Conservation (phyloP, 495 filamentous ascomycete species). For the Articulospora tetracladia region DNA sequence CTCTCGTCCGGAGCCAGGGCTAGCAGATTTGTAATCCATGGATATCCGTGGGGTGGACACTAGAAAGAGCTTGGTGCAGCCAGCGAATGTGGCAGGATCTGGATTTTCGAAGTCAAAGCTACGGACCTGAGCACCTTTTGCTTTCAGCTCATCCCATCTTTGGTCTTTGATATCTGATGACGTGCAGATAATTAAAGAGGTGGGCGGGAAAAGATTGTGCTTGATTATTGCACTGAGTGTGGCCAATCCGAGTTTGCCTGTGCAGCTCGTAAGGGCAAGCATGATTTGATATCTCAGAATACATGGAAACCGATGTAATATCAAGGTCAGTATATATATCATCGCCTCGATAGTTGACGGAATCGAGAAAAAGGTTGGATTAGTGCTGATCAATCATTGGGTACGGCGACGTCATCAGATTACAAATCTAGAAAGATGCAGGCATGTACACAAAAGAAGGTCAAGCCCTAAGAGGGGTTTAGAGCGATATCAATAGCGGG, state of each 20-base stretch:
- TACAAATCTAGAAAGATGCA: too few relatives aligned
- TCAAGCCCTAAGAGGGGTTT: too few relatives aligned
- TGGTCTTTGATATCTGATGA: conserved; percentile 27
- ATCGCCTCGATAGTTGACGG: too few relatives aligned
- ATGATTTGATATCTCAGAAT: conserved; percentile 4
- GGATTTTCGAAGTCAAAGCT: conserved; percentile 24
- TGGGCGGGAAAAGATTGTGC: conserved; percentile 28
- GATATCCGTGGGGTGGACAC: conserved; percentile 38
- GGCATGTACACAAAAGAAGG: too few relatives aligned
- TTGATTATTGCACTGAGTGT: conserved; percentile 36
- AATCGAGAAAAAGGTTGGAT: too few relatives aligned
- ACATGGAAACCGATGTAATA: too few relatives aligned
- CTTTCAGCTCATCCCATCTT: conserved; percentile 23
- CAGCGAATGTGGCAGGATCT: conserved; percentile 31
- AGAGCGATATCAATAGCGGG: too few relatives aligned
- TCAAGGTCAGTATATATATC: too few relatives aligned
- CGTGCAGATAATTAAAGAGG: conserved; percentile 35
- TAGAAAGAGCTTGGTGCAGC: conserved; percentile 43
- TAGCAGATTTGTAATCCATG: conserved; percentile 28
- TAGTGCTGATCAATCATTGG: too few relatives aligned
- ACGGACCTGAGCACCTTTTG: conserved; percentile 30
- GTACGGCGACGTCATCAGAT: too few relatives aligned
- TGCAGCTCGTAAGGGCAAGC: conserved; percentile 37
- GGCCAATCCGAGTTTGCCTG: conserved; percentile 41
- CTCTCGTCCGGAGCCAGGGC: conserved; percentile 34